These are phyloP conservation scores for Kwoniella europaea DNA, from an alignment of 768 basidiomycete genomes.

Conservation along the genomic window DNA sequence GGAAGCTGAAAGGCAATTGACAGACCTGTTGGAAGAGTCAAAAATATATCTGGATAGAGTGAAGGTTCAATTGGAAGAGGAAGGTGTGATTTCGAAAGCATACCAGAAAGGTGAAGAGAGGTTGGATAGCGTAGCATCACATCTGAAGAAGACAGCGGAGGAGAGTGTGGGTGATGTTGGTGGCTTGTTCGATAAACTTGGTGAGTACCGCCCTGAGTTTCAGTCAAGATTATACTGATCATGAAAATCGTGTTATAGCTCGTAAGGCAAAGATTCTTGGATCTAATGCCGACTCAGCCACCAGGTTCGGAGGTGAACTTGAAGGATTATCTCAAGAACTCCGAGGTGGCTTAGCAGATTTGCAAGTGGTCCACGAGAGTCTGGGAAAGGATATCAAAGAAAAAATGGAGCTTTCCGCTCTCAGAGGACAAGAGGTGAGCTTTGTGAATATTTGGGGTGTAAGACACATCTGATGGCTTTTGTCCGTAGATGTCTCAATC, in stretches of 20 bases:
- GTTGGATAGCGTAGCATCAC: constrained; percentile 74
- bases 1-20: constrained; percentile 59
- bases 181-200: constrained; percentile 79
- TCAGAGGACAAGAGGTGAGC: constrained; percentile 65
- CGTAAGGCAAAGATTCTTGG: constrained; percentile 71
- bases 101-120: constrained; percentile 74
- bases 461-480: not conserved
- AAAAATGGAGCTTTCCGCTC: constrained; percentile 67
- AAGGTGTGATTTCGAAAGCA: constrained; percentile 75
- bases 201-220: constrained; percentile 61
- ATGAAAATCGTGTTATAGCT: constrained; percentile 61
- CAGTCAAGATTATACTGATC: not conserved
- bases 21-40: constrained; percentile 65
- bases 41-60: constrained; percentile 67
- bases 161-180: constrained; percentile 73
- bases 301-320: constrained; percentile 68
- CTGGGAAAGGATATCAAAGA: constrained; percentile 64
- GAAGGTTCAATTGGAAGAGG: constrained; percentile 74
- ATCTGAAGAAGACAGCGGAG: constrained; percentile 69
- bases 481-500: constrained; percentile 20
- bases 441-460: no score
- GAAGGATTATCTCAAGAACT: constrained; percentile 65
- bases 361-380: constrained; percentile 66
- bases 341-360: constrained; percentile 67
- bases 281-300: constrained; percentile 71